Evolutionary conservation across 2,329 filamentous ascomycete species (phyloP), one percentile per base, ranked within the genome.

Genomic region (Curvularia eragrostidis): DNA sequence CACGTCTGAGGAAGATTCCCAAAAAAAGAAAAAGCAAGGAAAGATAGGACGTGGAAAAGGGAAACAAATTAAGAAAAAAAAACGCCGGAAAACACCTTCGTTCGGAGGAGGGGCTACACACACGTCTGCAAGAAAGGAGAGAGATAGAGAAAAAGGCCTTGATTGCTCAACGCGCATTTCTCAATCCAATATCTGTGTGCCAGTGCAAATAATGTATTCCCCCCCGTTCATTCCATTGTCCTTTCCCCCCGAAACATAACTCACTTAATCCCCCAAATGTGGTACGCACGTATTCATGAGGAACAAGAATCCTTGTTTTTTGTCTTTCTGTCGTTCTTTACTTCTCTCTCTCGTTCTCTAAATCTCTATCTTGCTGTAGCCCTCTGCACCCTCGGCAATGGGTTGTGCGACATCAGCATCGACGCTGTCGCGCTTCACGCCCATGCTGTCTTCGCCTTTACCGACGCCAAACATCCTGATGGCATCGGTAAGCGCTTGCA

Each of bases 391-490:
- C 47, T 75, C 74, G 10, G 58, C 65, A 21, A 76, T 44, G 3
- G 75, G 74, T 54, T 69, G 62, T 8, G 67, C 65, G 9, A 66
- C 65, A 1, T 46, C 69, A 24, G 65, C 70, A 30, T 71, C 73
- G 2, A 66, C 58, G 24, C 68, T 71, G 7, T 70, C 67, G 36
- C 62, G 50, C 67, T 74, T 72, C 18, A 73, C 66, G 9, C 72
- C 72, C 49, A 74, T 67, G 50, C 67, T 70, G 34, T 77, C 74
- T 32, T 77, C 74, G 12, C 72, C 72, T 55, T 75, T 77, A 26
- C 71, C 74, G 1, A 76, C 74, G 9, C 74, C 74, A 58, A 76
- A 75, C 44, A 61, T 57, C 12, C 66, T 43, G 34, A 77, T 72
- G 9, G 72, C 74, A 24, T 77, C 74, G 3, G 67, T 67, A n/a